A percentile compares a stretch with the other conserved stretches of the same genome.
Evolutionary conservation across 768 basidiomycete species (phyloP).

Genomic region (Agaricus bisporus): DNA sequence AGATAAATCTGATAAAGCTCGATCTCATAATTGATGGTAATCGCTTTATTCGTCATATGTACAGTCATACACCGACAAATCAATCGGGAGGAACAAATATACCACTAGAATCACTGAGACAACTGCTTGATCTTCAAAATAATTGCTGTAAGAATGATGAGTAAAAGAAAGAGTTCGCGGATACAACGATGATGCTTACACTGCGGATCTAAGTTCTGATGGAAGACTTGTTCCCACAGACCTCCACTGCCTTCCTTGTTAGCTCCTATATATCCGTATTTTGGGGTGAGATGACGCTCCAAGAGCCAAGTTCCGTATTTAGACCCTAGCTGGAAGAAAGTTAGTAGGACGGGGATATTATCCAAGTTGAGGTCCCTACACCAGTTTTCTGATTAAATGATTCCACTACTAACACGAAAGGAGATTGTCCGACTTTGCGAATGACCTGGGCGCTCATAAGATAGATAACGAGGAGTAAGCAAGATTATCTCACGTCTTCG

Average conservation of each 20-base stretch:
- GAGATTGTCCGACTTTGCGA: constrained; percentile 63
- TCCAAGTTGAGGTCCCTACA: constrained; percentile 22
- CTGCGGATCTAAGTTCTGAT: constrained; percentile 75
- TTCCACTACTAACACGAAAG: constrained; percentile 82
- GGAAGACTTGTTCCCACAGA: constrained; percentile 78
- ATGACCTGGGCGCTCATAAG: constrained; percentile 35
- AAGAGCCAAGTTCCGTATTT: constrained; percentile 85
- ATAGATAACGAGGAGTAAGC: too few relatives aligned
- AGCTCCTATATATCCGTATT: constrained; percentile 76
- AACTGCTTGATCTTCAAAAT: constrained; percentile 44
- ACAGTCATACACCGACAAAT: too few relatives aligned
- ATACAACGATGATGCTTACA: constrained; percentile 39
- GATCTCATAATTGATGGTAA: neutral
- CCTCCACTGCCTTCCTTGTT: constrained; percentile 68
- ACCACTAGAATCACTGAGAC: constrained; percentile 20
- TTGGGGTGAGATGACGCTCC: constrained; percentile 75
- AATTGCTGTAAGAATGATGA: constrained; percentile 34
- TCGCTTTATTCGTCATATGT: neutral
- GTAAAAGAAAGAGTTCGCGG: constrained; percentile 1
- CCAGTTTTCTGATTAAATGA: constrained; percentile 88
- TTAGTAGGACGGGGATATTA: neutral
- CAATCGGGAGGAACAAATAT: too few relatives aligned
- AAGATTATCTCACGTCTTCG: constrained; percentile 47
- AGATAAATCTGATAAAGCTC: neutral
- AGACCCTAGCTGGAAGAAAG: constrained; percentile 52